Percentiles rank a stretch among this genome's conserved stretches.
Evolutionary conservation across 768 basidiomycete species (phyloP).

Genomic region (Goffeauzyma gilvescens): DNA sequence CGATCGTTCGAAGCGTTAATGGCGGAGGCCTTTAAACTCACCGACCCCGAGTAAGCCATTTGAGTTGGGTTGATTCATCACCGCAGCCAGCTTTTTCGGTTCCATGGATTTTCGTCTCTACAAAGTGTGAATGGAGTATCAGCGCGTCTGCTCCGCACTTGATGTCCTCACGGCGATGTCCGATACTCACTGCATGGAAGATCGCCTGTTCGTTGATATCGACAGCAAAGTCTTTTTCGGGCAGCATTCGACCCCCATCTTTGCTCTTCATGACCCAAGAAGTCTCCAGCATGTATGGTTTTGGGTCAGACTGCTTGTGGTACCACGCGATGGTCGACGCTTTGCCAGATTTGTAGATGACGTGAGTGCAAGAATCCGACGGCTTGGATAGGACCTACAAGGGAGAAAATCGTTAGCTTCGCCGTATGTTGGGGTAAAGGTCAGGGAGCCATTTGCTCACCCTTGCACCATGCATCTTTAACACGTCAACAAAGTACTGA

Average conservation of each 20-base stretch:
- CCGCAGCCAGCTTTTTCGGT: slow-evolving; percentile 14
- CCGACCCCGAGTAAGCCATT: background rate
- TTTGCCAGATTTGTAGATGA: slow-evolving; percentile 32
- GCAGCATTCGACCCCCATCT: slow-evolving; percentile 21
- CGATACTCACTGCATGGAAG: slow-evolving; percentile 25
- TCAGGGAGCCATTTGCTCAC: slow-evolving; percentile 16
- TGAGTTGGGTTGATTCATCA: background rate
- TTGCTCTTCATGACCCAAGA: slow-evolving; percentile 31
- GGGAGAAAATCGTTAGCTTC: background rate
- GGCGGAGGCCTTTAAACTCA: background rate
- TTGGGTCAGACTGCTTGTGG: slow-evolving; percentile 17
- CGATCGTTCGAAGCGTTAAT: background rate
- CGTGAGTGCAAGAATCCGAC: slow-evolving; percentile 28
- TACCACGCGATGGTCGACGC: slow-evolving; percentile 28
- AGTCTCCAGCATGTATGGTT: slow-evolving; percentile 28
- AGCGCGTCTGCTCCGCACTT: background rate
- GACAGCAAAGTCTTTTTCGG: slow-evolving; percentile 20
- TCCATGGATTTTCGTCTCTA: slow-evolving; percentile 33
- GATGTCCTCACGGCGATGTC: background rate
- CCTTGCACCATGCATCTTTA: slow-evolving; percentile 27
- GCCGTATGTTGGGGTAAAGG: background rate
- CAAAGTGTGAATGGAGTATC: background rate
- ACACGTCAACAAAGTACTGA: slow-evolving; percentile 26
- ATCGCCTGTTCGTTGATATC: slow-evolving; percentile 23
- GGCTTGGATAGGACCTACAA: slow-evolving; percentile 25